phyloP scores from a whole-genome alignment of 208 protist species.

The Acanthamoeba triangularis region DNA sequence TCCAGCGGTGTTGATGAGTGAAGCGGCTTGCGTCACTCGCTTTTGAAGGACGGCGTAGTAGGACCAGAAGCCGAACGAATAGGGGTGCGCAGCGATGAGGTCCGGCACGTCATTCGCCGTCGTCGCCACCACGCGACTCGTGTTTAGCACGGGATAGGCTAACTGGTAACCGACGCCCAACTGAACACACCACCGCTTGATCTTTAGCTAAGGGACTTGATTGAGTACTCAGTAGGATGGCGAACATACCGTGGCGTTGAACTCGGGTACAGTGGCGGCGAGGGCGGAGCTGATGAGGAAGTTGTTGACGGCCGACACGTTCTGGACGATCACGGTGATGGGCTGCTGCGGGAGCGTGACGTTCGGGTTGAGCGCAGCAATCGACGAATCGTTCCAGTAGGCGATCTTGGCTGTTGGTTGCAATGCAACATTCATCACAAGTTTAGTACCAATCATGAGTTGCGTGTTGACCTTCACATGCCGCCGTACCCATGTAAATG shows the following conservation, averaged over 20 bases:
- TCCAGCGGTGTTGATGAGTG: background rate
- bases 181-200: too few species aligned
- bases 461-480: too few species aligned
- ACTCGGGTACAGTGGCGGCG: background rate
- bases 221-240: background rate
- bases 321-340: background rate
- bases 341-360: background rate
- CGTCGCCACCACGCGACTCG: background rate
- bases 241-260: background rate
- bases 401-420: too few species aligned
- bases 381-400: background rate
- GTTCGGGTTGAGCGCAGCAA: background rate
- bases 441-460: too few species aligned
- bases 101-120: background rate
- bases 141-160: background rate
- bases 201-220: background rate
- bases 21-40: background rate
- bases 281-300: background rate
- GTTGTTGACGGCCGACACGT: background rate
- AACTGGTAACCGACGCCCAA: background rate
- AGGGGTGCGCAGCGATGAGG: background rate
- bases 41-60: background rate
- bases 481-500: background rate
- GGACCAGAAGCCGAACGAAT: background rate
- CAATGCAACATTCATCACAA: too few species aligned